Evolutionary conservation across 495 filamentous ascomycete species (phyloP), one percentile per base, ranked within the genome.

Genomic region (Aspergillus affinis): DNA sequence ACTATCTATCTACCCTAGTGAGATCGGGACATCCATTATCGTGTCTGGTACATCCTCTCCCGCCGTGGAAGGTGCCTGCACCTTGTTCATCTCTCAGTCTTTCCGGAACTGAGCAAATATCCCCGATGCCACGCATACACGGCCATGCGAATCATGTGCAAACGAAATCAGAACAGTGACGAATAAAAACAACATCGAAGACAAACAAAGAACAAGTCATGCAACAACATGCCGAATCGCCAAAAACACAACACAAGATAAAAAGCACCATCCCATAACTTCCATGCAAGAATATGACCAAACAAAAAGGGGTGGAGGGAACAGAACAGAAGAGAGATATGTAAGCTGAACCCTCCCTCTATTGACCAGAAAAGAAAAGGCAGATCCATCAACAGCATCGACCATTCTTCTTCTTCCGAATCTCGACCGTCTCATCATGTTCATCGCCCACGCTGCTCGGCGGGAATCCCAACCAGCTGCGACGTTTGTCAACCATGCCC

Each of bases 381-480:
- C 30, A 32, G 59, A 48, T 57, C 49, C 10, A 60, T 78, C 64
- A 82, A 64, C 79, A 82, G 55, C 78, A 80, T 23, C 69, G 65
- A 20, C 74, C 72, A 6, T 23, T 27, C 57, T 62, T 72, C 58
- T 62, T 68, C 46, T 61, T 61, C 18, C 65, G 63, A 10, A 61
- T 61, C 57, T 63, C 60, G 51, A 71, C 53, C 46, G 65, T 52
- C 49, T 65, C 69, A 46, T 71, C 73, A 27, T 71, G 65, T 0
- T 72, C 72, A 18, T 79, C 77, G 0, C 69, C 72, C 20, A 64
- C 67, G 60, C 69, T 73, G 21, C 73, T 75, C n/a, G 79, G 71
- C 21, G 79, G 72, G 57, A 83, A 72, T 5, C 79, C 78, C n/a
- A 84, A 59, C 81, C 81, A 84, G 59, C 80, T 84, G 51, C 76